A percentile compares a stretch with the other conserved stretches of the same genome.
Evolutionary conservation across 371 early-diverging fungal genomes (phyloP).

Genomic region (Mortierella sp.): DNA sequence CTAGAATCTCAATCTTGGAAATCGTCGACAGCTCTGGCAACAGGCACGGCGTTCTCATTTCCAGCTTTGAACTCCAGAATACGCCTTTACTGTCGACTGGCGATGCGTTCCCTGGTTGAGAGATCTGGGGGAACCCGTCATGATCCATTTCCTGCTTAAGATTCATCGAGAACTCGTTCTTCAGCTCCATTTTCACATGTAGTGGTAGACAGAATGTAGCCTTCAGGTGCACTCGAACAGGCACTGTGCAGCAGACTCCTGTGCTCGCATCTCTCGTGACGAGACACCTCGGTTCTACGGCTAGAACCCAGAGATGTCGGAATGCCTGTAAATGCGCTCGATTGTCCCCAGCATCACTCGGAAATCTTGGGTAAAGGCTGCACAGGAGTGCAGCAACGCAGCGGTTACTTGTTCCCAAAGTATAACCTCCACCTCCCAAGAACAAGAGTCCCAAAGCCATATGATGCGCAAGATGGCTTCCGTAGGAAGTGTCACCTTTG

Average conservation of each 20-base stretch:
- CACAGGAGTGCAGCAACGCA: constrained; percentile 79
- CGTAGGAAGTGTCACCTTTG: constrained; percentile 69
- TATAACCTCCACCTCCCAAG: constrained; percentile 82
- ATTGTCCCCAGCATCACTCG: constrained; percentile 74
- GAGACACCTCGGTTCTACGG: constrained; percentile 80
- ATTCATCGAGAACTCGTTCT: too few relatives aligned
- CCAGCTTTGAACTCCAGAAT: constrained; percentile 18
- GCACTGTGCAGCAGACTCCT: constrained; percentile 67
- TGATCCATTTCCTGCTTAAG: too few relatives aligned
- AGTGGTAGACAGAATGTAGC: constrained; percentile 7
- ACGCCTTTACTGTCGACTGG: background rate
- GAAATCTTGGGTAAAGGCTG: constrained; percentile 84
- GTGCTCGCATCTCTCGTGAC: constrained; percentile 75
- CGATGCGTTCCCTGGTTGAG: too few relatives aligned
- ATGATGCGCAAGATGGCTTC: constrained; percentile 84
- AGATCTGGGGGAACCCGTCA: too few relatives aligned
- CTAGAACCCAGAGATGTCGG: constrained; percentile 90
- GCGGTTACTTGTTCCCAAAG: constrained; percentile 72
- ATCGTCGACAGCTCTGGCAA: constrained; percentile 69
- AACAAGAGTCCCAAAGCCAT: constrained; percentile 89
- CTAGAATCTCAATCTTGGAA: constrained; percentile 61
- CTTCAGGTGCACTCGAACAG: constrained; percentile 57
- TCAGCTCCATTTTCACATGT: background rate
- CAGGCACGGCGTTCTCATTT: constrained; percentile 71
- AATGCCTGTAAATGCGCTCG: constrained; percentile 82